Conservation (phyloP, 768 basidiomycete genomes). For the Steccherinum ochraceum region DNA sequence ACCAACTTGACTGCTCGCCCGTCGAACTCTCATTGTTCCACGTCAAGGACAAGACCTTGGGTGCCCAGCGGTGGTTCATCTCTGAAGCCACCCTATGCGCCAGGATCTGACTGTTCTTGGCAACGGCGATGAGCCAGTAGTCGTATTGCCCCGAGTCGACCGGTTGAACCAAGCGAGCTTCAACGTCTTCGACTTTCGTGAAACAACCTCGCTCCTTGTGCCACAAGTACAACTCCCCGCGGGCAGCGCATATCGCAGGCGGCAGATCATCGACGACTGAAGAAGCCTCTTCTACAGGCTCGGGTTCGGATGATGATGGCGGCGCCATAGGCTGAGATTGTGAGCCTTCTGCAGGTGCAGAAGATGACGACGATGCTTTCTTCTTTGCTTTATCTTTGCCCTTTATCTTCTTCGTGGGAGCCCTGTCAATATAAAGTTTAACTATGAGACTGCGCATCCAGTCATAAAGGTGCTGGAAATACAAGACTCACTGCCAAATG, state of each 20-base stretch:
- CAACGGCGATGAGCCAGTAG: constrained; percentile 55
- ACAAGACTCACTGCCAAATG: constrained; percentile 62
- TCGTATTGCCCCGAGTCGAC: constrained; percentile 36
- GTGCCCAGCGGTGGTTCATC: constrained; percentile 68
- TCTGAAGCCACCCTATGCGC: constrained; percentile 58
- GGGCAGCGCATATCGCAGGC: constrained; percentile 22
- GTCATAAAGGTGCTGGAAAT: too few species aligned
- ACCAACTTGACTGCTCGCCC: constrained; percentile 68
- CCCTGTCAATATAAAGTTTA: constrained; percentile 11
- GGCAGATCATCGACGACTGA: constrained; percentile 14
- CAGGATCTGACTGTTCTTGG: constrained; percentile 38
- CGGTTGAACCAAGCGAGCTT: constrained; percentile 45
- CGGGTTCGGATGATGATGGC: too few species aligned
- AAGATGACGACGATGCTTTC: not conserved
- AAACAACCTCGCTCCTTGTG: constrained; percentile 44
- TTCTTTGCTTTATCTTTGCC: constrained; percentile 5
- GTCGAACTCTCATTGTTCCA: constrained; percentile 74
- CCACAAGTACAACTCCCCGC: constrained; percentile 62
- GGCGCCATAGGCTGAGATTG: too few species aligned
- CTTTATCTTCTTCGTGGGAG: constrained; percentile 17
- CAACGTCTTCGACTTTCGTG: constrained; percentile 44
- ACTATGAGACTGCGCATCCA: not conserved
- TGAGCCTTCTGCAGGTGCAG: constrained; percentile 10
- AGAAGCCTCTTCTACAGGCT: too few species aligned
- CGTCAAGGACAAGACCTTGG: constrained; percentile 65